Evolutionary conservation across 2,329 filamentous ascomycete genomes (phyloP), one percentile per base, ranked within the genome.

Genomic region (Lecanosticta acicola): DNA sequence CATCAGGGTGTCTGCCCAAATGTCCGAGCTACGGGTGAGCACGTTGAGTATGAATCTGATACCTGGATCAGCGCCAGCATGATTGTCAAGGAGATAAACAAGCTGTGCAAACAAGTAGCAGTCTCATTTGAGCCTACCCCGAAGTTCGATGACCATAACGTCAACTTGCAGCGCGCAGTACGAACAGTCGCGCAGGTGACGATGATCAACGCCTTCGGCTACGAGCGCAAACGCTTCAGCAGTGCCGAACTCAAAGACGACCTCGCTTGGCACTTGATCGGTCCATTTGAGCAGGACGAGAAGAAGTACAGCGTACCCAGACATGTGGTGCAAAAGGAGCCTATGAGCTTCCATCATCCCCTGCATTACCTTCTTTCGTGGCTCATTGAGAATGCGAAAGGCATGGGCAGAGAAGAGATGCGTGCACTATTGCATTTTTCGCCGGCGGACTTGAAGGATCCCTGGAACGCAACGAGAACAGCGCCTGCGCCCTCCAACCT

Each of bases 1-100:
- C 90, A 96, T 55, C 94, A 98, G 69, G 91, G 93, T 20, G 96
- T 98, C 45, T 96, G 91, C 58, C 93, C 93, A 1, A 98, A 97
- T 59, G 76, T 90, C 37, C 80, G 94, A 51, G 93, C 91, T 2
- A 80, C 96, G 17, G 89, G 90, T 13, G 93, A 97, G 62, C 93
- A 98, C 65, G 87, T 98, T 24, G 94, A 98, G 66, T 98, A 97
- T 62, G 93, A 98, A 68, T 94, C 90, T 1, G 94, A 98, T 68
- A 86, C 88, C 16, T 98, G 93, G 93, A 97, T 98, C 43, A 94
- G 87, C 47, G 91, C 93, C 3, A 95, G 90, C 4, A 76, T 97
- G 41, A 86, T 98, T 47, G 96, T 93, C 40, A 80, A 91, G 41
- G 91, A 98, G 65, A 91, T 98, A 65, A 97, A 97, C 63, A 82